phyloP scores from a whole-genome alignment of 1,284 basidiomycete genomes.

The Sparassis latifolia region DNA sequence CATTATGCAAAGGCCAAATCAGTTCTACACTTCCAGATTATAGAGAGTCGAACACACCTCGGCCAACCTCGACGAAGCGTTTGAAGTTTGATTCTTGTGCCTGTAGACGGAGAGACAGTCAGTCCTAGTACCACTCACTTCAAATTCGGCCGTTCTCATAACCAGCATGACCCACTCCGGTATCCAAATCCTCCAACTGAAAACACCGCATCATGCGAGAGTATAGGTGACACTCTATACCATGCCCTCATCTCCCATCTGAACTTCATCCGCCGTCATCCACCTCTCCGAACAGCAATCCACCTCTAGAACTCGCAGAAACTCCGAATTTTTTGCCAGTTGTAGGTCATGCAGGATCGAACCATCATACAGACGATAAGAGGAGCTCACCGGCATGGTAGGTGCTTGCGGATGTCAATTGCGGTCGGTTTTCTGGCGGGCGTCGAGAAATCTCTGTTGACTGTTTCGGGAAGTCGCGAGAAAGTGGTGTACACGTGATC shows the following conservation, averaged over 20 bases:
- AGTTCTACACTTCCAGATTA: not conserved
- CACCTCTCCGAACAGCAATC: conserved; percentile 22
- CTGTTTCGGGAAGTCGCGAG: conserved; percentile 6
- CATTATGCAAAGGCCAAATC: not conserved
- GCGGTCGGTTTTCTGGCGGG: conserved; percentile 12
- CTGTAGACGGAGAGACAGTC: conserved; percentile 13
- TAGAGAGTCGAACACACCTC: conserved; percentile 43
- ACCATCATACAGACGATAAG: conserved; percentile 5
- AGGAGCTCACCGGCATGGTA: conserved; percentile 23
- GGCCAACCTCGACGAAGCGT: conserved; percentile 97
- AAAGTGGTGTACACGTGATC: not conserved
- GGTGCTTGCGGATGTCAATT: conserved; percentile 22
- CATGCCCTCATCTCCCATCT: not conserved
- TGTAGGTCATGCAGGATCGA: conserved; percentile 1
- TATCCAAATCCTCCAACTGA: conserved; percentile 7
- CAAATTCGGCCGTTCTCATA: not conserved
- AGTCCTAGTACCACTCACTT: not conserved
- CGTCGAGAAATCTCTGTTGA: conserved; percentile 4
- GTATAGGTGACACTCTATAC: not conserved
- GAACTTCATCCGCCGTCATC: conserved; percentile 21
- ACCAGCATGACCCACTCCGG: not conserved
- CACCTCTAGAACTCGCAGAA: conserved; percentile 14
- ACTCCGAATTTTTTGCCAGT: conserved; percentile 1
- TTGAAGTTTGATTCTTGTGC: conserved; percentile 81
- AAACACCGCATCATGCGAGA: conserved; percentile 1